Conservation (phyloP, 768 basidiomycete species). For the Suillus clintonianus region DNA sequence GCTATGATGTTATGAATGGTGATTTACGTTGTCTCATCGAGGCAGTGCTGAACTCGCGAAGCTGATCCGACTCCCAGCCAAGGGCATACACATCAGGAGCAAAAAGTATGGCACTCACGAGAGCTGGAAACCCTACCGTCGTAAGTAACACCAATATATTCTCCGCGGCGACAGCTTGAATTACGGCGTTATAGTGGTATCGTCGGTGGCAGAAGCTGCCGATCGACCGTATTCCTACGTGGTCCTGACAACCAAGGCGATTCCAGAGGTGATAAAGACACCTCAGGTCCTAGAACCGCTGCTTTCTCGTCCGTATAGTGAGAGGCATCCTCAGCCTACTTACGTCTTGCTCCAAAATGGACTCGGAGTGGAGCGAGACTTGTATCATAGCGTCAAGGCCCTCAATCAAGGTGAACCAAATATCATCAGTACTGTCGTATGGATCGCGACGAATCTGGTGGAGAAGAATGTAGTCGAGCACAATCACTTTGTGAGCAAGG, state of each 20-base stretch:
- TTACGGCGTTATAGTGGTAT: conserved; percentile 61
- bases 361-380: conserved; percentile 60
- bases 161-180: not conserved
- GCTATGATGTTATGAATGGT: conserved; percentile 51
- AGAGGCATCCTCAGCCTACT: conserved; percentile 26
- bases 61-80: conserved; percentile 32
- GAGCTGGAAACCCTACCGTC: not conserved
- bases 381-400: conserved; percentile 52
- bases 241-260: conserved; percentile 67
- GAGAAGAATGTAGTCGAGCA: conserved; percentile 46
- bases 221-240: conserved; percentile 66
- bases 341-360: conserved; percentile 69
- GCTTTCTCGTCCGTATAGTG: conserved; percentile 48
- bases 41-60: not conserved
- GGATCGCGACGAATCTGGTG: conserved; percentile 52
- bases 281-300: conserved; percentile 58
- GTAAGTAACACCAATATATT: not conserved
- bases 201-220: conserved; percentile 57
- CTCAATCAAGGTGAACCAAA: conserved; percentile 46
- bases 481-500: not conserved
- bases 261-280: conserved; percentile 65
- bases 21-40: not conserved
- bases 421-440: conserved; percentile 57
- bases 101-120: not conserved
- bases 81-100: conserved; percentile 56